Evolutionary conservation across 805 yeast genomes (phyloP), one percentile per base, ranked within the genome.

Genomic region (Kuraishia cidri): DNA sequence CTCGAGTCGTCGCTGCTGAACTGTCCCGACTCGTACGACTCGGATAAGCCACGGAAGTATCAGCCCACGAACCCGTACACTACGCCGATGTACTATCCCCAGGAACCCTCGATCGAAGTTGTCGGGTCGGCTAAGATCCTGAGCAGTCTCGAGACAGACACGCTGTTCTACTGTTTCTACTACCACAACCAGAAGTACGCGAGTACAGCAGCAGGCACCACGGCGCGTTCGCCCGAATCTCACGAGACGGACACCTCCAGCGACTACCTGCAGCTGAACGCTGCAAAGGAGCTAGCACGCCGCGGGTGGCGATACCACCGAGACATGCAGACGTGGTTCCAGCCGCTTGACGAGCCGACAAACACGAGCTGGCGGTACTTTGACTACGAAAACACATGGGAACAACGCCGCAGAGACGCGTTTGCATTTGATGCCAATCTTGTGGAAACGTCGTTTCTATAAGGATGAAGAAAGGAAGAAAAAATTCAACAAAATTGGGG

Each of bases 1-100:
- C 62, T 90, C 42, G 94, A 85, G 50, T 71, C 81, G 1, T 87
- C 97, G 3, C 64, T 85, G 37, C 62, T 84, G 44, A 82, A 83
- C 47, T 86, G 97, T 52, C 97, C 98, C 0, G 97, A 92, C 57
- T 84, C 97, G 1, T 71, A 78, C 37, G 94, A 90, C 52, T 79
- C 94, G 2, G 97, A 90, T 47, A 72, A 66, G 44, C 95, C 97
- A 12, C 72, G 79, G 39, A 54, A 50, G 26, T 78, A 86, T 52
- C 72, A 70, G 31, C 90, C 97, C 5, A 69, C 72, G 15, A 75
- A 77, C 43, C 94, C 94, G 34, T 94, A 82, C 50, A 95, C 96
- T 18, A 85, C 95, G 6, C 84, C 92, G 24, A 72, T 82, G 15
- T 84, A 79, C 56, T 92, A 85, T 58, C 98, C 98, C 2, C 85